These are phyloP conservation scores for Yarrowia galli DNA, from an alignment of 1,139 yeast genomes.

Conservation along the genomic window DNA sequence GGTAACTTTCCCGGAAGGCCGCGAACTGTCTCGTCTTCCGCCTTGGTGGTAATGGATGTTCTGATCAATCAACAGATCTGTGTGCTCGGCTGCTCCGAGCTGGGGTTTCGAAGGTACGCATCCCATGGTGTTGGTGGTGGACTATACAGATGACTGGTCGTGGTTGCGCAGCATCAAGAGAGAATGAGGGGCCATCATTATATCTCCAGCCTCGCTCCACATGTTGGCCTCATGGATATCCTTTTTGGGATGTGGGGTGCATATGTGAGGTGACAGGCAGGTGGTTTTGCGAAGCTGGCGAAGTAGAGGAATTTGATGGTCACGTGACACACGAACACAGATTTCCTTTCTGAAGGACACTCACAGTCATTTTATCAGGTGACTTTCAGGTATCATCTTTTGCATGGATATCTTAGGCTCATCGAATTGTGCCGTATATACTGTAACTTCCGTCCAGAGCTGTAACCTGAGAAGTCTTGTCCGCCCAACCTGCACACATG, in stretches of 20 bases:
- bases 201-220: neutral
- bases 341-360: too few relatives aligned
- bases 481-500: neutral
- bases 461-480: too few relatives aligned
- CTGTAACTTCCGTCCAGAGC: too few relatives aligned
- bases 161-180: neutral
- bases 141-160: neutral
- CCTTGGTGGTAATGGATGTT: neutral
- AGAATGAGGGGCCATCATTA: neutral
- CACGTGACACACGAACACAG: too few relatives aligned
- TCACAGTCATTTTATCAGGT: too few relatives aligned
- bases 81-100: neutral
- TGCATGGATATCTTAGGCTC: too few relatives aligned
- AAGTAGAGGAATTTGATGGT: neutral
- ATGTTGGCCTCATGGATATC: slow-evolving; percentile 10
- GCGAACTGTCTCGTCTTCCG: neutral
- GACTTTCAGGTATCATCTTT: too few relatives aligned
- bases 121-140: slow-evolving; percentile 7
- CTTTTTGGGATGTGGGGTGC: slow-evolving; percentile 37
- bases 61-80: slow-evolving; percentile 9
- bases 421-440: too few relatives aligned
- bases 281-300: neutral
- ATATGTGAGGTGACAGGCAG: neutral
- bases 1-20: neutral
- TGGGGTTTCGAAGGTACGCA: slow-evolving; percentile 22